Evolutionary conservation across 1,284 basidiomycete species (phyloP).

Genomic region (Moniliophthora roreri): DNA sequence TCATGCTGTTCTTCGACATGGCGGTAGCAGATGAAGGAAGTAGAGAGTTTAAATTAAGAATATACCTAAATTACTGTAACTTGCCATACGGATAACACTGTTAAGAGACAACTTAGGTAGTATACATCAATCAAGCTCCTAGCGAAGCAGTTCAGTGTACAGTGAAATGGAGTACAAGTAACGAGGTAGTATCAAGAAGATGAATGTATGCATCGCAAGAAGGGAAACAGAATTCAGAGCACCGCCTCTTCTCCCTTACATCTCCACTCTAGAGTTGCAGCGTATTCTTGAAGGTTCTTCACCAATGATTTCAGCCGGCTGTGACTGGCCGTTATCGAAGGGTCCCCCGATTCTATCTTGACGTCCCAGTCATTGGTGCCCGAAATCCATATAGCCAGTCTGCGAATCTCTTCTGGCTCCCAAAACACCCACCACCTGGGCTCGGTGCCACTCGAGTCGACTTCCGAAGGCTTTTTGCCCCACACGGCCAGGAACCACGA

Average conservation of each 20-base stretch:
- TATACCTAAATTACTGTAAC: no score
- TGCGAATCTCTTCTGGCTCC: slow-evolving; percentile 60
- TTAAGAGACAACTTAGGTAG: no score
- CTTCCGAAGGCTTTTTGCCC: slow-evolving; percentile 49
- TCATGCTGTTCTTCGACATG: slow-evolving; percentile 27
- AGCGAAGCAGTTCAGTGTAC: background rate
- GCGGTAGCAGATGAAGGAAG: background rate
- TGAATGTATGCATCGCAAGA: background rate
- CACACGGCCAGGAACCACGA: slow-evolving; percentile 73
- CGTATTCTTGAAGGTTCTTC: slow-evolving; percentile 48
- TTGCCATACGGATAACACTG: no score
- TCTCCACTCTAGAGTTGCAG: slow-evolving; percentile 48
- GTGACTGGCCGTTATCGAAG: background rate
- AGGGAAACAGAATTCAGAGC: background rate
- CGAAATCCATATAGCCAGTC: slow-evolving; percentile 65
- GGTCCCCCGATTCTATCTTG: slow-evolving; percentile 23
- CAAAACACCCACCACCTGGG: slow-evolving; percentile 70
- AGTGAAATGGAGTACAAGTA: background rate
- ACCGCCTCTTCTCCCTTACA: slow-evolving; percentile 33
- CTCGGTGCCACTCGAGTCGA: slow-evolving; percentile 21
- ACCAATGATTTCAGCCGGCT: slow-evolving; percentile 39
- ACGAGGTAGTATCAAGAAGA: background rate
- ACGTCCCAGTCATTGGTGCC: slow-evolving; percentile 47
- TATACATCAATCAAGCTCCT: no score
- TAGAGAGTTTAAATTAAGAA: no score